These are phyloP conservation scores for Cyberlindnera amylophila DNA, from an alignment of 805 yeast genomes.

Conservation along the genomic window DNA sequence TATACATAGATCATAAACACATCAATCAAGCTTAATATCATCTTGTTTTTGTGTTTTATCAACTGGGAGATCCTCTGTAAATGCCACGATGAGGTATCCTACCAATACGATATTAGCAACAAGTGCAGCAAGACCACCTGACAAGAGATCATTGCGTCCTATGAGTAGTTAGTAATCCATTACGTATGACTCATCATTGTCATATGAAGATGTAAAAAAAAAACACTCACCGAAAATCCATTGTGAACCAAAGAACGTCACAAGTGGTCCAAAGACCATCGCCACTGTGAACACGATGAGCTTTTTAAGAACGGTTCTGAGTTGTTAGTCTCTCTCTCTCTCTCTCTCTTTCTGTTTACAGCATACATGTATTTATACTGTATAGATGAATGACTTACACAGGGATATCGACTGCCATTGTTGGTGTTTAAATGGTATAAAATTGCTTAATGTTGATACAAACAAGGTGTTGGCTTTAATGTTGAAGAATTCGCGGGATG, in stretches of 20 bases:
- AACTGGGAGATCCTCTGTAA: conserved; percentile 52
- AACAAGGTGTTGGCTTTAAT: no score
- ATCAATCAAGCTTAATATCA: conserved; percentile 28
- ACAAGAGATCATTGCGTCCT: conserved; percentile 49
- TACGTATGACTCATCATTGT: conserved; percentile 11
- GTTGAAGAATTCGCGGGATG: no score
- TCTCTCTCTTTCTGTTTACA: no score
- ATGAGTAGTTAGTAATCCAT: conserved; percentile 10
- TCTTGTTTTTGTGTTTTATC: conserved; percentile 36
- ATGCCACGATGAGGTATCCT: conserved; percentile 71
- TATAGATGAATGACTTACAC: no score
- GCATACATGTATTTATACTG: no score
- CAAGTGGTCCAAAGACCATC: conserved; percentile 67
- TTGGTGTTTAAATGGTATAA: no score
- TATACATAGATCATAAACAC: no score
- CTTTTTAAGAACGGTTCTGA: conserved; percentile 57
- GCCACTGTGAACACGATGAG: conserved; percentile 71
- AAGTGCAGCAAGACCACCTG: conserved; percentile 79
- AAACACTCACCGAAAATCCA: conserved; percentile 28
- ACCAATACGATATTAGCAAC: conserved; percentile 72
- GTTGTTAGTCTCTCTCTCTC: no score
- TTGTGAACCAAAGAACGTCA: conserved; percentile 56
- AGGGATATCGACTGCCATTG: conserved; percentile 29
- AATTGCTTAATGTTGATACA: no score
- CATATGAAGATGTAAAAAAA: background rate